Evolutionary conservation across 768 basidiomycete genomes (phyloP), one percentile per base, ranked within the genome.

Genomic region (Lanmaoa rubissima): DNA sequence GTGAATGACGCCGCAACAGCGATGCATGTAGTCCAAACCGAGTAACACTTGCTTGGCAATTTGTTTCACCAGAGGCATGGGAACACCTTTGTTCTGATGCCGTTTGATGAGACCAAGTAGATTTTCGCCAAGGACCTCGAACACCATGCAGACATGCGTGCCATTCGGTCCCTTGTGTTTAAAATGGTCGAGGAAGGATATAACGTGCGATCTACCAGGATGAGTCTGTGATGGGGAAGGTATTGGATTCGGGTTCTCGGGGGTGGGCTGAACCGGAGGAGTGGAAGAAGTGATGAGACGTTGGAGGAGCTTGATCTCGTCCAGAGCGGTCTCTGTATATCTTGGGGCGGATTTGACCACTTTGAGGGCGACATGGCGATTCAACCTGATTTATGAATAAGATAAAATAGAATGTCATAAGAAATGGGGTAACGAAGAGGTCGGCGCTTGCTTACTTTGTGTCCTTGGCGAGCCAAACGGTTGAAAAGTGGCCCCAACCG

Each of bases 141-240:
- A 98, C 14, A 97, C 94, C 97, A 99, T 98, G 81, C 97, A 98
- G 63, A 99, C 91, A 74, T 99, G 97, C 16, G 84, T 88, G 38
- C 97, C 97, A 71, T 99, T 97, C 11, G 94, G 94, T 1, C 97
- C 97, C 59, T 90, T 90, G 75, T 98, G 97, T 28, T 88, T 83
- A 73, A 99, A 99, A 71, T 98, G 94, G 76, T 99, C 96, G 46
- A 98, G 88, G 72, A 98, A 93, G 14, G 90, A 92, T 72, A 99
- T 95, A 73, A 98, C 96, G 70, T 99, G 97, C 19, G 88, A 87
- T 59, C 92, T 79, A 4, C 95, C 96, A 0, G 94, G 84, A 71
- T 98, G 94, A 0, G 87, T 84, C 48, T 83, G 83, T 2, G 87
- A 78, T 10, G 84, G 85, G 2, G 79, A 72, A 0, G 79, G 74